phyloP scores from a whole-genome alignment of 805 yeast genomes.

The Sugiyamaella mastotermitis region DNA sequence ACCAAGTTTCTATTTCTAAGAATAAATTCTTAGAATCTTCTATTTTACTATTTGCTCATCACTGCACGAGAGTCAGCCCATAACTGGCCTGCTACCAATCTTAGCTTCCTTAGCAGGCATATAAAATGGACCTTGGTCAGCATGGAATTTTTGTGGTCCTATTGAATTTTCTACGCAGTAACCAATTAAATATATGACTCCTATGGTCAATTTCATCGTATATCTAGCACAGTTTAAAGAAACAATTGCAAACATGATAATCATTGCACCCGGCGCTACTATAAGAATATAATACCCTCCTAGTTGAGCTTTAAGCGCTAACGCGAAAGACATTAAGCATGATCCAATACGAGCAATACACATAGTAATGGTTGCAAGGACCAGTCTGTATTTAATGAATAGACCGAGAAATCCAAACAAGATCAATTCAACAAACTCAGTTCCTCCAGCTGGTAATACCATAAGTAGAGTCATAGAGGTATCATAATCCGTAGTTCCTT shows the following conservation, averaged over 20 bases:
- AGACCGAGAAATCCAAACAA: slow-evolving; percentile 13
- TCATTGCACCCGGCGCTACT: background rate
- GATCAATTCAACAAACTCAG: slow-evolving; percentile 24
- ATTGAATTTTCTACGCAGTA: background rate
- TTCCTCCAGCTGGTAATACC: slow-evolving; percentile 29
- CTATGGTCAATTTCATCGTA: background rate
- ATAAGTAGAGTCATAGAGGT: slow-evolving; percentile 30
- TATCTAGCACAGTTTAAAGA: background rate
- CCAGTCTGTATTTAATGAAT: background rate
- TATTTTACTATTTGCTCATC: too few relatives aligned
- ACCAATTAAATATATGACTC: background rate
- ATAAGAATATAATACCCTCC: too few relatives aligned
- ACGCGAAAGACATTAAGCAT: too few relatives aligned
- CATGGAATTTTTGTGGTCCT: background rate
- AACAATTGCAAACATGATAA: background rate
- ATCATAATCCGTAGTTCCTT: too few relatives aligned
- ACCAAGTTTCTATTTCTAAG: too few relatives aligned
- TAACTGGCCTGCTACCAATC: too few relatives aligned
- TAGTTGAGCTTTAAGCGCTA: too few relatives aligned
- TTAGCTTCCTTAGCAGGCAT: background rate
- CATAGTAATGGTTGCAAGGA: background rate
- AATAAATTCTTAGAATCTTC: too few relatives aligned
- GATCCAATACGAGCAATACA: too few relatives aligned
- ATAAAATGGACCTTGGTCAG: background rate
- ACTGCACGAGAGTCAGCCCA: too few relatives aligned